Evolutionary conservation across 176 grass and related monocot species (phyloP), one percentile per base, ranked within the genome.

Genomic region (Pontederia paniculata): DNA sequence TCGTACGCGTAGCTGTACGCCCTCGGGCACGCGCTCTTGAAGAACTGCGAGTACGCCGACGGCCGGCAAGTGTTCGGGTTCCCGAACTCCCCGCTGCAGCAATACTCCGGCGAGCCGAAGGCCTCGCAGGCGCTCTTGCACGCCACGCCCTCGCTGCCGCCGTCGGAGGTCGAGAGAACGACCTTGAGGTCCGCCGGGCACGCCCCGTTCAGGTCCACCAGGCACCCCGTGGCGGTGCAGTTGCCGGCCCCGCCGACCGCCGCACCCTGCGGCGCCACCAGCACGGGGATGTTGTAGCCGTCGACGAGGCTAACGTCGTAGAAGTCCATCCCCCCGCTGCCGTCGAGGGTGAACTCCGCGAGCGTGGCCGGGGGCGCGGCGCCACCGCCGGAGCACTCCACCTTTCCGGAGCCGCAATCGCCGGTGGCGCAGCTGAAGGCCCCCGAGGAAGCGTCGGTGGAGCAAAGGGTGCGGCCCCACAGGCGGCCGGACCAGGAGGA

Each of bases 231-330:
- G 21, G 80, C 42, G 19, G 23, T 76, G 74, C 88, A 94, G 63
- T n/a, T 53, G 2, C 22, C 53, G 8, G 68, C 76, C 0, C 19
- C 9, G 13, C 70, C 80, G 9, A n/a, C n/a, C n/a, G n/a, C n/a
- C n/a, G n/a, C n/a, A n/a, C 74, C 70, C 67, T 88, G 83, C 50
- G 77, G 76, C 21, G 11, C 68, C 43, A 95, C 72, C 28, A 76
- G 54, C 71, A 95, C 44, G 9, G 89, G 77, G 41, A 94, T 56
- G 71, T 94, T 94, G 3, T 68, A 88, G 11, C 84, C 89, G 67
- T 94, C 89, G 4, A 95, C 89, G 10, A 95, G 84, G 64, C 89
- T 95, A 31, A 88, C 84, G 72, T 94, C 89, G 57, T 94, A 88
- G 73, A 84, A 95, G 78, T 95, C 88, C 63, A 57, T 78, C 16